A percentile compares a stretch with the other conserved stretches of the same genome.
phyloP scores from a whole-genome alignment of 768 basidiomycete species.

The Termitomyces sp. region DNA sequence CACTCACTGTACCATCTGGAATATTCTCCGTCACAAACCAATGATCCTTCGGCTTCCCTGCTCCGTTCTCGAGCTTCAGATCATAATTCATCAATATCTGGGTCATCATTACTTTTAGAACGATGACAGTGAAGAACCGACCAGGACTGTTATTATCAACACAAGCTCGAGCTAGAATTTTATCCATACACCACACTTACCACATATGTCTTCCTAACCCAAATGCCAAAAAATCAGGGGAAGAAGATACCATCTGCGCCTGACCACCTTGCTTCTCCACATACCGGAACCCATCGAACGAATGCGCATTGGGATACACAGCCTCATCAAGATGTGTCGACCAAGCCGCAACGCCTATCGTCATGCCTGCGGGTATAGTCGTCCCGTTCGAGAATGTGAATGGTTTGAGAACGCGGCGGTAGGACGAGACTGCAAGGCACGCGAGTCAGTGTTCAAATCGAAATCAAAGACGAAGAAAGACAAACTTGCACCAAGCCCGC shows the following conservation, averaged over 20 bases:
- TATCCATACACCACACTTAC: constrained; percentile 9
- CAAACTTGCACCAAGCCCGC: constrained; percentile 22
- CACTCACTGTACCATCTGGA: constrained; percentile 8
- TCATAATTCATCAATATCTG: constrained; percentile 33
- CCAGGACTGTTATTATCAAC: constrained; percentile 25
- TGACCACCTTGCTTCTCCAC: constrained; percentile 19
- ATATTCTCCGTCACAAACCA: constrained; percentile 7
- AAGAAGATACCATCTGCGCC: constrained; percentile 24
- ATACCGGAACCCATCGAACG: constrained; percentile 39
- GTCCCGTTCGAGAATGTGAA: constrained; percentile 22
- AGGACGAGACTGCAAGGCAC: constrained; percentile 13
- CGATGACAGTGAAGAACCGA: constrained; percentile 33
- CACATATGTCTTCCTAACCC: constrained; percentile 23
- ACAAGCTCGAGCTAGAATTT: neutral
- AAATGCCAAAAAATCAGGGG: constrained; percentile 25
- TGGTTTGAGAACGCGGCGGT: constrained; percentile 13
- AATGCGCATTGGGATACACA: constrained; percentile 20
- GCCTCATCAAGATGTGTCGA: constrained; percentile 4
- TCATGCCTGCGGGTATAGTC: constrained; percentile 19
- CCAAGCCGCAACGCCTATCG: constrained; percentile 7
- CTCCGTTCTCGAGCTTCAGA: constrained; percentile 18
- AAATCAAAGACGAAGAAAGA: neutral
- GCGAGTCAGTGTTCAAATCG: neutral
- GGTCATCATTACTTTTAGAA: constrained; percentile 31
- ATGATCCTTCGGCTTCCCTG: constrained; percentile 1